A percentile compares a stretch with the other conserved stretches of the same genome.
Evolutionary conservation across 225 moss, liverwort and hornwort genomes (phyloP).

Genomic region (Asterella californica): DNA sequence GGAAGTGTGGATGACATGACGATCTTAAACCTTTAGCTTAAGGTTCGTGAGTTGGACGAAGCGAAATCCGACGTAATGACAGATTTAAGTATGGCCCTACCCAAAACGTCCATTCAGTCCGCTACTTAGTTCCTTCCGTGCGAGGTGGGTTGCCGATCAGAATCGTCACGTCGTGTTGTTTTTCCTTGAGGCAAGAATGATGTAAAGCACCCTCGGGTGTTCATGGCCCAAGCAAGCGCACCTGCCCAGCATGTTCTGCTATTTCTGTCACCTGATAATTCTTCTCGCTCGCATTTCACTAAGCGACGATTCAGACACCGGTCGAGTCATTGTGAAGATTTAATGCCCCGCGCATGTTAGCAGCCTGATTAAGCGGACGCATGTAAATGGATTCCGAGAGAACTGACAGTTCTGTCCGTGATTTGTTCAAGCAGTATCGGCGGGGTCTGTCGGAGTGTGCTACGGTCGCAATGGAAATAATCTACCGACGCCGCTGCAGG

Average conservation of each 20-base stretch:
- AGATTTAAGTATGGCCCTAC: too few relatives aligned
- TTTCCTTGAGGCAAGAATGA: too few relatives aligned
- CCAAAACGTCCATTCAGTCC: too few relatives aligned
- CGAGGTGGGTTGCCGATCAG: too few relatives aligned
- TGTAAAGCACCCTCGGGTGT: too few relatives aligned
- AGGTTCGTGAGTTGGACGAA: too few relatives aligned
- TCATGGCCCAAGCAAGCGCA: neutral
- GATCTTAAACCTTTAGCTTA: too few relatives aligned
- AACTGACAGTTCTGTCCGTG: neutral
- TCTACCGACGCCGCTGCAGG: slow-evolving; percentile 39
- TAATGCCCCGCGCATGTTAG: too few relatives aligned
- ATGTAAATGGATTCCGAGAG: neutral
- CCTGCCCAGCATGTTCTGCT: neutral
- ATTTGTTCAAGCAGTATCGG: neutral
- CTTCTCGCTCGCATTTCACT: neutral
- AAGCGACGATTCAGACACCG: neutral
- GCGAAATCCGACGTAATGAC: too few relatives aligned
- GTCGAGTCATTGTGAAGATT: neutral
- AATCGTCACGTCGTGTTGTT: too few relatives aligned
- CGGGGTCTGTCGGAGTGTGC: slow-evolving; percentile 35
- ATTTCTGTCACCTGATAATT: neutral
- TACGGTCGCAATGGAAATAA: slow-evolving; percentile 41
- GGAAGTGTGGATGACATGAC: neutral
- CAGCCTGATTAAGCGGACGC: neutral
- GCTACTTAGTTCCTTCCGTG: too few relatives aligned